Evolutionary conservation across 2,329 filamentous ascomycete species (phyloP).

Genomic region (Alternaria hordeiaustralica): DNA sequence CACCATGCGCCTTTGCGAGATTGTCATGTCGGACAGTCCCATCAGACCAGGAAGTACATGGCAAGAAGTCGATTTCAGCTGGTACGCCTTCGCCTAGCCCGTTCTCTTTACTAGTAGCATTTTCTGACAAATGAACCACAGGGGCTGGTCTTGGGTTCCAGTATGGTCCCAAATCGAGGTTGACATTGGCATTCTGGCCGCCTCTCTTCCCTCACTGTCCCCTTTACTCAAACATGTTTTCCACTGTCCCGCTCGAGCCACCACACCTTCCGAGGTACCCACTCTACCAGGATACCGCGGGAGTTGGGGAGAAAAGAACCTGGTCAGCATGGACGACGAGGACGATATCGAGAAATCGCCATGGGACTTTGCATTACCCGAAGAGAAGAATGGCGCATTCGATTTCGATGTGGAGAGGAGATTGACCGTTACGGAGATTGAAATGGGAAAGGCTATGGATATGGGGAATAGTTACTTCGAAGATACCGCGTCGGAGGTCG

Average conservation of each 20-base stretch:
- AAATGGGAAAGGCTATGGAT: constrained; percentile 3
- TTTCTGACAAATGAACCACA: constrained; percentile 12
- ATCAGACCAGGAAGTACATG: constrained; percentile 15
- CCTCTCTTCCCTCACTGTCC: constrained; percentile 34
- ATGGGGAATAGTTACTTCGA: constrained; percentile 16
- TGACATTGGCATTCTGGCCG: constrained; percentile 36
- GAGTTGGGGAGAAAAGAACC: constrained; percentile 10
- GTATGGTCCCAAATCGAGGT: constrained; percentile 44
- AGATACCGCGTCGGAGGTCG: constrained; percentile 16
- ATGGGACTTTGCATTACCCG: background rate
- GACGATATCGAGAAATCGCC: background rate
- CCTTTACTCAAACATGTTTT: constrained; percentile 30
- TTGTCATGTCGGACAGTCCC: constrained; percentile 24
- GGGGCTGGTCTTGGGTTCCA: constrained; percentile 34
- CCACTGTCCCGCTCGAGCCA: background rate
- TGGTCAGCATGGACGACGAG: constrained; percentile 4
- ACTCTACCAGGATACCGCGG: constrained; percentile 22
- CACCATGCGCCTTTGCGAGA: constrained; percentile 35
- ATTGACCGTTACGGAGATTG: constrained; percentile 1
- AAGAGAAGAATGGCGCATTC: background rate
- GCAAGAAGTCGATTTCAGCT: constrained; percentile 32
- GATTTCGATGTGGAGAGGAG: constrained; percentile 9
- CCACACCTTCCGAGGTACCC: constrained; percentile 20
- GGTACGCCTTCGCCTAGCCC: constrained; percentile 6
- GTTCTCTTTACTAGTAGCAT: background rate